Evolutionary conservation across 768 basidiomycete species (phyloP), one percentile per base, ranked within the genome.

Genomic region (Gyrodon lividus): DNA sequence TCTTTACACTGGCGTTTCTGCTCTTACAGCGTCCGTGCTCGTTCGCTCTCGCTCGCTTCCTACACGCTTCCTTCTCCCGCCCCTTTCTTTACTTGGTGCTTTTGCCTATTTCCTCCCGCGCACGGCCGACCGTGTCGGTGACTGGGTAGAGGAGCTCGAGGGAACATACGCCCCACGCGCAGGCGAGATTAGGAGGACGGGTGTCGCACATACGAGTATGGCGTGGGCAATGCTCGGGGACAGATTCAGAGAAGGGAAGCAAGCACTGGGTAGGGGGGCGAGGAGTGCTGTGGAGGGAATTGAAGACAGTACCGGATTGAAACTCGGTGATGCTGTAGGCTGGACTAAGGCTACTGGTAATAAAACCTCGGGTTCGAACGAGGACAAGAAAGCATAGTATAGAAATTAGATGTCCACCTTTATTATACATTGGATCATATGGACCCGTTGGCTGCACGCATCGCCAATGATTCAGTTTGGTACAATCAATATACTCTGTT

Each of bases 1-100:
- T 5, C 84, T 98, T 48, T 98, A 96, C 74, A 87, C 91, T 41
- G 91, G 92, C 43, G 80, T 98, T 43, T 84, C 92, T 2, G 84
- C 92, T 13, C 83, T 98, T 43, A 87, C 89, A 4, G 92, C 89
- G 2, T 93, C 93, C 50, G 86, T 98, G 60, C 59, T 98, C 50
- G 82, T 89, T 0, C 86, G 94, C 38, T 88, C 87, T 58, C 84
- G 94, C 56, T 64, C 74, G 46, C 70, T 94, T 48, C 77, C 84
- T 28, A 71, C 82, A 5, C 87, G 96, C 17, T 59, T 87, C 46
- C 55, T 87, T 40, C 77, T 94, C 13, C 96, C 96, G 0, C 89
- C 95, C 0, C 53, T 82, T 20, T 80, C 93, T 67, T 71, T 93
- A 58, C 48, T 87, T 50, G 64, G 80, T 52, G 84, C 94, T 24